Percentiles rank a stretch among this genome's conserved stretches.
Evolutionary conservation across 495 filamentous ascomycete species (phyloP).

Genomic region (Letharia columbiana): DNA sequence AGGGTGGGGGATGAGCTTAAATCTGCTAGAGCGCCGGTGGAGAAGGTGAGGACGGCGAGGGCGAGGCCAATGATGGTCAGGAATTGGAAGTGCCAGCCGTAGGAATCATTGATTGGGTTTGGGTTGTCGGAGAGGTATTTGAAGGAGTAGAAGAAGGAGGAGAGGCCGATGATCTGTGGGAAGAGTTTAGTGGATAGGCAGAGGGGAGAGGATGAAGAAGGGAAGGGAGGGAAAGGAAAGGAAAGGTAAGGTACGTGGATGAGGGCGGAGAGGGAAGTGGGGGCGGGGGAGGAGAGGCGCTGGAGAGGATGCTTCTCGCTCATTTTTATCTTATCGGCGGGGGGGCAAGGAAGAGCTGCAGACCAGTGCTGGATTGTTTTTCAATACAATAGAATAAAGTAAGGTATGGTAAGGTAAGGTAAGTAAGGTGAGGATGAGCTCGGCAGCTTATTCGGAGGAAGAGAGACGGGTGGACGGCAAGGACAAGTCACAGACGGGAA

Average conservation of each 20-base stretch:
- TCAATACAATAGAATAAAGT: no score
- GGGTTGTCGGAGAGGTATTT: constrained; percentile 25
- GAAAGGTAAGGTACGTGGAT: constrained; percentile 49
- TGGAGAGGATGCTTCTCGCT: constrained; percentile 57
- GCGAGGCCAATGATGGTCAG: constrained; percentile 74
- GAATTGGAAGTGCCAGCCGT: constrained; percentile 79
- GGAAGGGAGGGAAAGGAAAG: background rate
- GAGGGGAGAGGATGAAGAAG: background rate
- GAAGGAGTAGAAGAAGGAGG: constrained; percentile 23
- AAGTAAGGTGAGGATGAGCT: no score
- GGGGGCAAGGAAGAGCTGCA: no score
- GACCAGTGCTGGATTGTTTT: no score
- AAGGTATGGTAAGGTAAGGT: background rate
- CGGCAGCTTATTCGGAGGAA: no score
- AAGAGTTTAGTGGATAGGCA: background rate
- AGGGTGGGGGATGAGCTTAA: constrained; percentile 53
- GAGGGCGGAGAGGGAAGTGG: constrained; percentile 53
- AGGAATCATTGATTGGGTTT: constrained; percentile 45
- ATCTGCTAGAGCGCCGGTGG: constrained; percentile 65
- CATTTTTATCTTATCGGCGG: background rate
- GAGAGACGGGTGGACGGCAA: no score
- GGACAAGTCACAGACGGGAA: no score
- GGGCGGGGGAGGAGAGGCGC: constrained; percentile 58
- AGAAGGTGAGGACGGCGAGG: constrained; percentile 60
- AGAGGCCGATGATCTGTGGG: constrained; percentile 47